These are phyloP conservation scores for Phytopythium oedochilum DNA, from an alignment of 352 stramenopile species.

Conservation along the genomic window DNA sequence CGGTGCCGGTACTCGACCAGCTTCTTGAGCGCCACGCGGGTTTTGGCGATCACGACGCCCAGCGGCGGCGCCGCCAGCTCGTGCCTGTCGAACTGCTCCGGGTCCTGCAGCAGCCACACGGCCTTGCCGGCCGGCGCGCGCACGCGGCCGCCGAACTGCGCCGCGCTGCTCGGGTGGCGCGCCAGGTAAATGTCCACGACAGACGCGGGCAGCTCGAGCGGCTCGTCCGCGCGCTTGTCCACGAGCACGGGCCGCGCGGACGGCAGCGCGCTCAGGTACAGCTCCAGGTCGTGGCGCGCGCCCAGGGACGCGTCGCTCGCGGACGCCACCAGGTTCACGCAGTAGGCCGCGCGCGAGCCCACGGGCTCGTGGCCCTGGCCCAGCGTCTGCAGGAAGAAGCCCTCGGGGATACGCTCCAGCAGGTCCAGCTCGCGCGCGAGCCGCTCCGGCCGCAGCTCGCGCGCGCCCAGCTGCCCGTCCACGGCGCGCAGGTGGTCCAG, in stretches of 20 bases:
- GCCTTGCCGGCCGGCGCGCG: slow-evolving; percentile 53
- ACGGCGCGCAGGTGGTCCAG: slow-evolving; percentile 12
- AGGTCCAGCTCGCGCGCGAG: slow-evolving; percentile 16
- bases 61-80: slow-evolving; percentile 63
- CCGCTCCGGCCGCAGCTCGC: slow-evolving; percentile 6
- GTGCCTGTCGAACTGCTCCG: slow-evolving; percentile 81
- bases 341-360: slow-evolving; percentile 55
- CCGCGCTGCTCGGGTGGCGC: slow-evolving; percentile 57
- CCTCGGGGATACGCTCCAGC: slow-evolving; percentile 29
- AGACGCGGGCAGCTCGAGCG: slow-evolving; percentile 50
- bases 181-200: slow-evolving; percentile 81
- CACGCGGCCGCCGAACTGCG: slow-evolving; percentile 24
- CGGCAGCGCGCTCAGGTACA: slow-evolving; percentile 67
- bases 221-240: slow-evolving; percentile 15
- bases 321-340: slow-evolving; percentile 65
- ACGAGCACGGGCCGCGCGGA: slow-evolving; percentile 58
- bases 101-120: slow-evolving; percentile 87
- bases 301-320: neutral
- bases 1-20: slow-evolving; percentile 75
- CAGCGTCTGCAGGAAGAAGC: slow-evolving; percentile 68
- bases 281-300: slow-evolving; percentile 47
- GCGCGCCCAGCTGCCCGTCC: slow-evolving; percentile 4
- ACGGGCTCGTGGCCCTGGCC: slow-evolving; percentile 70
- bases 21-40: slow-evolving; percentile 75
- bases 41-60: slow-evolving; percentile 83